These are phyloP conservation scores for Glycine tomentella DNA, from an alignment of 306 rosid species.

Conservation along the genomic window DNA sequence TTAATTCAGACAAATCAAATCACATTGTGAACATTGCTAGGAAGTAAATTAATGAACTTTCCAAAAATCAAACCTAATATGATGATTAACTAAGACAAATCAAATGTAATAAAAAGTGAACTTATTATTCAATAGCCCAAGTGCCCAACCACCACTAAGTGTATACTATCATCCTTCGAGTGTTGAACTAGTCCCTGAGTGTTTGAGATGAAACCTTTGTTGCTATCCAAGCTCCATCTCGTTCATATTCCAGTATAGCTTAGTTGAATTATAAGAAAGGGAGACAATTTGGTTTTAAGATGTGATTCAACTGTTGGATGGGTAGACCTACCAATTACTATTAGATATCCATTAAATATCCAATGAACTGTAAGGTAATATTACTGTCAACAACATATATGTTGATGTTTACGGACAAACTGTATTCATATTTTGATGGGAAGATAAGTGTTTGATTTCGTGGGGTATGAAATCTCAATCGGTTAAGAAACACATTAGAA, in stretches of 20 bases:
- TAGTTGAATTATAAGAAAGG: constrained; percentile 6
- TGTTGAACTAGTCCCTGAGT: neutral
- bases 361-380: constrained; percentile 25
- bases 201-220: neutral
- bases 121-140: neutral
- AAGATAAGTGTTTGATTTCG: constrained; percentile 66
- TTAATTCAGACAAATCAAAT: no score
- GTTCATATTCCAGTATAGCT: neutral
- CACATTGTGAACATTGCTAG: no score
- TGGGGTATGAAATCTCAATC: constrained; percentile 81
- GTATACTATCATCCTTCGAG: neutral
- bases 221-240: neutral
- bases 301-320: constrained; percentile 34
- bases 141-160: no score
- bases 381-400: neutral
- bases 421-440: constrained; percentile 50
- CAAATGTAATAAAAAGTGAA: neutral
- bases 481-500: constrained; percentile 65
- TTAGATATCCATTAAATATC: constrained; percentile 48
- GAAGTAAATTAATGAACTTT: neutral
- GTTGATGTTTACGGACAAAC: constrained; percentile 60
- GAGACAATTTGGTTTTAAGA: constrained; percentile 31
- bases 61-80: constrained; percentile 2
- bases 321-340: constrained; percentile 54
- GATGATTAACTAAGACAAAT: neutral